Conservation (phyloP, 805 yeast species). For the Metschnikowia gruessii region DNA sequence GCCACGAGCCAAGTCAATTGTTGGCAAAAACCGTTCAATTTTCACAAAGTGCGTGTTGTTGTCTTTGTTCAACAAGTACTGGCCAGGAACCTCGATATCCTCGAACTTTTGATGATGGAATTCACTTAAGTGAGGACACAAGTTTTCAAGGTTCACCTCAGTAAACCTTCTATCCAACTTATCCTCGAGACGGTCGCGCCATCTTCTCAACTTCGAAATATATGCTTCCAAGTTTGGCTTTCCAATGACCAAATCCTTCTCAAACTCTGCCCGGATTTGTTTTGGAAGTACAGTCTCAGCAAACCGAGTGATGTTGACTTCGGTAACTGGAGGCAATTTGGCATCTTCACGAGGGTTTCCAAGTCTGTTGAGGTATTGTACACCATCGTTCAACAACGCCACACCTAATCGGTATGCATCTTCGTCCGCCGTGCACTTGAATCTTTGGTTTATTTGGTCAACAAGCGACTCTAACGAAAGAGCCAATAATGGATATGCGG, state of each 20-base stretch:
- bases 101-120: constrained; percentile 98
- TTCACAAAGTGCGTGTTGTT: constrained; percentile 87
- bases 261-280: constrained; percentile 85
- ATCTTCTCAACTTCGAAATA: constrained; percentile 74
- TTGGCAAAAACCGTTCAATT: constrained; percentile 88
- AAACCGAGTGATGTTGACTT: constrained; percentile 79
- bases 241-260: constrained; percentile 80
- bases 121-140: constrained; percentile 93
- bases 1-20: constrained; percentile 84
- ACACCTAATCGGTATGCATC: constrained; percentile 93
- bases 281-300: constrained; percentile 92
- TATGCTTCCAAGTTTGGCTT: constrained; percentile 89
- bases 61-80: constrained; percentile 83
- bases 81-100: constrained; percentile 97
- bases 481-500: constrained; percentile 93
- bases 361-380: constrained; percentile 81
- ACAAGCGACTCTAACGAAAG: constrained; percentile 91
- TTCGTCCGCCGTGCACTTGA: constrained; percentile 91
- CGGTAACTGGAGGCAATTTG: constrained; percentile 85
- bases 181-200: constrained; percentile 93
- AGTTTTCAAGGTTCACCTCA: constrained; percentile 76
- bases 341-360: constrained; percentile 88
- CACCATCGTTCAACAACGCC: constrained; percentile 90
- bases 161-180: constrained; percentile 82
- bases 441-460: constrained; percentile 90